These are phyloP conservation scores for Stereum hirsutum DNA, from an alignment of 1,284 basidiomycete genomes.

Conservation along the genomic window DNA sequence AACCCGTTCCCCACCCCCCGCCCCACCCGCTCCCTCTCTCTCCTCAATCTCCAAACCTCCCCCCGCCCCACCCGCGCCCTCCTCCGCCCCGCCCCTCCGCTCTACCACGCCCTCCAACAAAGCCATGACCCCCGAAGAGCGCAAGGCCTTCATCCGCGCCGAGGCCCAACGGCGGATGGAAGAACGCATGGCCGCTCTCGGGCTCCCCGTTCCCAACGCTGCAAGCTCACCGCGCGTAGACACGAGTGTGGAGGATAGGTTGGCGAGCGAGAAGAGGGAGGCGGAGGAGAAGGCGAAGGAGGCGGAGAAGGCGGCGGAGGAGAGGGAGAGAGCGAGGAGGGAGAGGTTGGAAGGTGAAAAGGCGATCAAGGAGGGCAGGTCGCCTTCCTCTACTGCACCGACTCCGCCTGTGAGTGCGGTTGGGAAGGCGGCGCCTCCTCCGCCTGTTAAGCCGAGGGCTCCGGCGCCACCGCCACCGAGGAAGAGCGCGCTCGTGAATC, in stretches of 20 bases:
- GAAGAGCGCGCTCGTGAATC: conserved; percentile 21
- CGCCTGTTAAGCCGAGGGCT: conserved; percentile 27
- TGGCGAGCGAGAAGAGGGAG: conserved; percentile 78
- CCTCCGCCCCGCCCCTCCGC: conserved; percentile 39
- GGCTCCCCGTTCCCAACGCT: conserved; percentile 52
- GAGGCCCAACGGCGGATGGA: conserved; percentile 83
- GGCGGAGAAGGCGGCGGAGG: conserved; percentile 73
- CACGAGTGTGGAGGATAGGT: conserved; percentile 70
- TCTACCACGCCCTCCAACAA: conserved; percentile 48
- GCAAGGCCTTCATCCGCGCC: conserved; percentile 70
- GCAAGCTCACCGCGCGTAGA: conserved; percentile 49
- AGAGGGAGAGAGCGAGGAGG: conserved; percentile 59
- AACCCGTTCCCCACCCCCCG: conserved; percentile 38
- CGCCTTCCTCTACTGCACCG: conserved; percentile 21
- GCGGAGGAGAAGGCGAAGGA: conserved; percentile 72
- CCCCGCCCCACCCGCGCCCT: conserved; percentile 33
- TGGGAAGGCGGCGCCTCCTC: conserved; percentile 15
- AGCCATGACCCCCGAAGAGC: conserved; percentile 82
- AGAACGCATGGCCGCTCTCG: conserved; percentile 83
- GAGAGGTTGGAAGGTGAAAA: conserved; percentile 65
- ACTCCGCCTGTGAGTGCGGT: conserved; percentile 19
- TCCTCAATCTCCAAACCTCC: conserved; percentile 30
- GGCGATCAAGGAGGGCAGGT: conserved; percentile 38
- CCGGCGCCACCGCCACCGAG: conserved; percentile 33
- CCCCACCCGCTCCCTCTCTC: conserved; percentile 34